These are phyloP conservation scores for Alternaria sp. DNA, from an alignment of 2,329 filamentous ascomycete species.

Conservation along the genomic window DNA sequence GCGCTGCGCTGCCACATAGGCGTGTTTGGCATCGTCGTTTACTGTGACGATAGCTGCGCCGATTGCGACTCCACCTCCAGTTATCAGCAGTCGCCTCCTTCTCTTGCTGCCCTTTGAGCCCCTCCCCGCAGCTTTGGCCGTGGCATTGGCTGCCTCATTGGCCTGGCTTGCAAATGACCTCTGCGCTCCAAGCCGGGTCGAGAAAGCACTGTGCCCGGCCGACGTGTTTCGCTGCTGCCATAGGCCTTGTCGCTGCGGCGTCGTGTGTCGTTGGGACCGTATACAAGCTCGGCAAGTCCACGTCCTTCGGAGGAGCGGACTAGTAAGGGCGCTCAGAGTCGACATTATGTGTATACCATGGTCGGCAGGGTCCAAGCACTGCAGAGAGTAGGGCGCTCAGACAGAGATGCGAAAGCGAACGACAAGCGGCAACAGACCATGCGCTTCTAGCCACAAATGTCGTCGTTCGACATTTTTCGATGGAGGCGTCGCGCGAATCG, in stretches of 20 bases:
- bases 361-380: slow-evolving; percentile 6
- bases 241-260: slow-evolving; percentile 22
- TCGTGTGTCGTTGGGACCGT: slow-evolving; percentile 28
- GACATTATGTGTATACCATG: slow-evolving; percentile 42
- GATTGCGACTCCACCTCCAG: slow-evolving; percentile 38
- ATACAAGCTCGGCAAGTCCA: slow-evolving; percentile 48
- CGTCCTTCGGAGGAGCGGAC: slow-evolving; percentile 35
- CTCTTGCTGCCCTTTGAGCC: slow-evolving; percentile 30
- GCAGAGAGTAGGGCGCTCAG: slow-evolving; percentile 1
- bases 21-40: slow-evolving; percentile 74
- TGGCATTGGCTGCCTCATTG: slow-evolving; percentile 2
- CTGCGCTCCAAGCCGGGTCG: slow-evolving; percentile 1
- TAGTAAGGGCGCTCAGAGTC: slow-evolving; percentile 27
- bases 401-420: slow-evolving; percentile 5
- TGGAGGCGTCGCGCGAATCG: slow-evolving; percentile 17
- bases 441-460: slow-evolving; percentile 12
- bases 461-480: slow-evolving; percentile 24
- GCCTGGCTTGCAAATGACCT: slow-evolving; percentile 21
- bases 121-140: slow-evolving; percentile 6
- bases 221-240: slow-evolving; percentile 24
- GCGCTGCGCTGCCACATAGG: slow-evolving; percentile 76
- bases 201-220: slow-evolving; percentile 3
- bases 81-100: slow-evolving; percentile 33
- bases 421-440: slow-evolving; percentile 5
- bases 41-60: slow-evolving; percentile 57